Evolutionary conservation across 257 asterid species (phyloP).

Genomic region (Echium plantagineum): DNA sequence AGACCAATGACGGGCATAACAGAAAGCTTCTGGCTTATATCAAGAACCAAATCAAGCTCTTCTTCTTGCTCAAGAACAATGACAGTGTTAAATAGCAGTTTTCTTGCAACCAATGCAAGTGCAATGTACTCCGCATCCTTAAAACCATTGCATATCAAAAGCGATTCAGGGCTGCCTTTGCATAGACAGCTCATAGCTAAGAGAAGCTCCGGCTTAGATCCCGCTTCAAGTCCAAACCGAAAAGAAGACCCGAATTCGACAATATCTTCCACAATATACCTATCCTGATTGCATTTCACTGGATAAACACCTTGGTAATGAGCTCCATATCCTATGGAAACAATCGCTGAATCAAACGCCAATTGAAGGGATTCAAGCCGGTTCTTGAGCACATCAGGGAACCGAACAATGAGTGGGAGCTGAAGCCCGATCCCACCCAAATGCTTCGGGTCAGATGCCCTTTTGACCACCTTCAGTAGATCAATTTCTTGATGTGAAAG

Average conservation of each 20-base stretch:
- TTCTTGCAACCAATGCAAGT: conserved; percentile 63
- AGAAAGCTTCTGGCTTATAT: conserved; percentile 48
- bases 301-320: too few relatives aligned
- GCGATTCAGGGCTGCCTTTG: conserved; percentile 72
- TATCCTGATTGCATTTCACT: too few relatives aligned
- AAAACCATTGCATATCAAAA: conserved; percentile 81
- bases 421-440: conserved; percentile 79
- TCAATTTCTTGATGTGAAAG: conserved; percentile 82
- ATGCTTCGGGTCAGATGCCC: conserved; percentile 53
- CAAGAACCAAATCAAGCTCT: conserved; percentile 40
- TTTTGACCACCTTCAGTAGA: conserved; percentile 72
- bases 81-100: too few relatives aligned
- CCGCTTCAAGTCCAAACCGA: conserved; percentile 68
- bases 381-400: conserved; percentile 71
- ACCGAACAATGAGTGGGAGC: conserved; percentile 69
- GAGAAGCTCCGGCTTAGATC: conserved; percentile 67
- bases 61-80: too few relatives aligned
- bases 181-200: conserved; percentile 78
- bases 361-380: conserved; percentile 66
- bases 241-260: too few relatives aligned
- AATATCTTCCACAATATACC: too few relatives aligned
- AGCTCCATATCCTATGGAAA: conserved; percentile 42
- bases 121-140: conserved; percentile 83
- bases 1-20: conserved; percentile 65
- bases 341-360: conserved; percentile 53